Evolutionary conservation across 257 asterid genomes (phyloP).

Genomic region (Solanum paucissectum): DNA sequence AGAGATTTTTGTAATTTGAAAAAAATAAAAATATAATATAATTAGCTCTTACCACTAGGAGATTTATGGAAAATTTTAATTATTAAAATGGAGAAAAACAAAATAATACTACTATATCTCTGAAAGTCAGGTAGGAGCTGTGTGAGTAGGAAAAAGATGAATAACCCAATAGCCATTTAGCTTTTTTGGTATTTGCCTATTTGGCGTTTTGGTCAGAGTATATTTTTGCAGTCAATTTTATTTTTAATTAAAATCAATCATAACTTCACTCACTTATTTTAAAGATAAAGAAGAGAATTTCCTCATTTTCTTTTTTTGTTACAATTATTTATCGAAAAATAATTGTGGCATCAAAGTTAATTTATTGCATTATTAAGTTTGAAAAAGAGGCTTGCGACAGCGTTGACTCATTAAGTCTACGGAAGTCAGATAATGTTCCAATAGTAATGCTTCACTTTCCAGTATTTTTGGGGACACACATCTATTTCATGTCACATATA

Average conservation of each 20-base stretch:
- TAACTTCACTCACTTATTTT: background rate
- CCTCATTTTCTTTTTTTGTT: background rate
- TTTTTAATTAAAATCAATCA: background rate
- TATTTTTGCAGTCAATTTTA: background rate
- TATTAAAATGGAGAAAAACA: background rate
- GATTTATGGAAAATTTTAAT: no score
- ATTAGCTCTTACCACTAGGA: no score
- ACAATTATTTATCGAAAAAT: background rate
- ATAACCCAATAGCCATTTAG: background rate
- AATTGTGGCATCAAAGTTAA: background rate
- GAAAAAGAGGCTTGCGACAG: constrained; percentile 47
- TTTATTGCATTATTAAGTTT: constrained; percentile 34
- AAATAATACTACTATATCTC: no score
- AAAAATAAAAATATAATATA: no score
- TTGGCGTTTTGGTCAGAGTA: background rate
- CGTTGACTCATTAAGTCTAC: constrained; percentile 58
- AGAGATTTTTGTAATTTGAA: no score
- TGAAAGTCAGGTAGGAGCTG: background rate
- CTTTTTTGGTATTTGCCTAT: background rate
- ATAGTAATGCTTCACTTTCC: background rate
- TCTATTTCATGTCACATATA: background rate
- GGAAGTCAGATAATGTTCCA: constrained; percentile 19
- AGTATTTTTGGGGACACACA: background rate
- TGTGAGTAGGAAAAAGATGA: background rate
- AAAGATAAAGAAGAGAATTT: background rate